Conservation (phyloP, 2,329 filamentous ascomycete species). For the Berkeleyomyces rouxiae region DNA sequence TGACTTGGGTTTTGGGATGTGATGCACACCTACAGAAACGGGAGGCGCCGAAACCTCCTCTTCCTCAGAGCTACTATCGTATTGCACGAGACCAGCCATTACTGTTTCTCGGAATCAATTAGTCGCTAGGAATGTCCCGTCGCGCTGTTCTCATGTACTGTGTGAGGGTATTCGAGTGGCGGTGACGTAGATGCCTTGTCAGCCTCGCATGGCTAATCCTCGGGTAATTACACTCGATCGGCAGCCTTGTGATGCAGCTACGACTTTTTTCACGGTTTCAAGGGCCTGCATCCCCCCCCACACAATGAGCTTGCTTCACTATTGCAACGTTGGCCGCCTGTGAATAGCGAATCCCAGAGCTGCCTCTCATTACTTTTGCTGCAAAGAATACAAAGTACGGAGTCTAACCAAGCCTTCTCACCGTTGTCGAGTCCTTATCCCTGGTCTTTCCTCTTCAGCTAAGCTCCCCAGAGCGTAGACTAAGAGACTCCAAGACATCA, state of each 20-base stretch:
- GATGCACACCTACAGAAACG: neutral
- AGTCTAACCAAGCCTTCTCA: conserved; percentile 13
- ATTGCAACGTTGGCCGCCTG: neutral
- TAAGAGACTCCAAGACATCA: conserved; percentile 20
- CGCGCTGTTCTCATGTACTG: neutral
- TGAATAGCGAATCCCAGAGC: neutral
- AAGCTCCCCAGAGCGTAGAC: conserved; percentile 24
- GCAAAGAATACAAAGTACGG: conserved; percentile 11
- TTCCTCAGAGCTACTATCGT: conserved; percentile 37
- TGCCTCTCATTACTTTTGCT: neutral
- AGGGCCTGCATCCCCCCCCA: neutral
- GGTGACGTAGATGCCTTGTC: neutral
- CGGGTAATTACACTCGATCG: neutral
- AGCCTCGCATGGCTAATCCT: neutral
- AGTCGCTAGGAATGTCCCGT: neutral
- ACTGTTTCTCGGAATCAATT: neutral
- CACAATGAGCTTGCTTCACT: neutral
- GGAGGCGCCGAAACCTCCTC: conserved; percentile 19
- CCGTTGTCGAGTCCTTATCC: conserved; percentile 14
- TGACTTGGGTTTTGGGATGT: neutral
- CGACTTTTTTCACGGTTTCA: neutral
- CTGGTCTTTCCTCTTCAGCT: conserved; percentile 22
- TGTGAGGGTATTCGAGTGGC: neutral
- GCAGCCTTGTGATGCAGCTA: conserved; percentile 7
- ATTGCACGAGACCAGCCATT: conserved; percentile 32